Evolutionary conservation across 805 yeast genomes (phyloP).

Genomic region (Sugiyamaella americana): DNA sequence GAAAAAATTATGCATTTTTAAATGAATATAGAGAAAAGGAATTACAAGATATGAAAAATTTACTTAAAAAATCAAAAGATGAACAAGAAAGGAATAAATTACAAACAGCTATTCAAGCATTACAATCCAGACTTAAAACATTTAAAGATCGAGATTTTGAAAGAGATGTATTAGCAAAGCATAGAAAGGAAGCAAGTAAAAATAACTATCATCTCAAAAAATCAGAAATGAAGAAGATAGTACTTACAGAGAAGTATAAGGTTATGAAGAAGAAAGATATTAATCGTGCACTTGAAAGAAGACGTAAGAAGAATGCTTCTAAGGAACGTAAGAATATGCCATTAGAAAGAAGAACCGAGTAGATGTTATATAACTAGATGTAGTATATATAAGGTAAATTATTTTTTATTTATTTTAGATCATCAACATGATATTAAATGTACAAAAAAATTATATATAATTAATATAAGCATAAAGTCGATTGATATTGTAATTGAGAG

Average conservation of each 20-base stretch:
- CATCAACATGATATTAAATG: too few relatives aligned
- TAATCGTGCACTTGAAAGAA: conserved; percentile 29
- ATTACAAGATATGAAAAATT: conserved; percentile 49
- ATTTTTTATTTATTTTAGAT: too few relatives aligned
- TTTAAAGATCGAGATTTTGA: conserved; percentile 72
- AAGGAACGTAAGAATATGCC: conserved; percentile 36
- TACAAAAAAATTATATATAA: too few relatives aligned
- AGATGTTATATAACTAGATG: too few relatives aligned
- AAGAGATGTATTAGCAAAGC: conserved; percentile 53
- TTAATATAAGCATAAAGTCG: too few relatives aligned
- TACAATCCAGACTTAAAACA: conserved; percentile 45
- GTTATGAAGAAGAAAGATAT: conserved; percentile 34
- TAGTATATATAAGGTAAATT: too few relatives aligned
- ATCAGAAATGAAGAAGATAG: conserved; percentile 33
- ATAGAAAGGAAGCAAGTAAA: conserved; percentile 78
- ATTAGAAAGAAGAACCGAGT: conserved; percentile 28
- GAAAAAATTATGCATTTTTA: conserved; percentile 76
- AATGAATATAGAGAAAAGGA: conserved; percentile 82
- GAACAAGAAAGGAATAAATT: conserved; percentile 36
- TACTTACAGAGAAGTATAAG: conserved; percentile 32
- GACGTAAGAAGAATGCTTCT: conserved; percentile 34
- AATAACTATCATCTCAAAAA: conserved; percentile 42
- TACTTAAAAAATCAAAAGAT: conserved; percentile 43
- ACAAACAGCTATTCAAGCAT: conserved; percentile 30
- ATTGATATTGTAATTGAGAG: too few relatives aligned